These are phyloP conservation scores for Salvia sclarea DNA, from an alignment of 305 asterid species.

Conservation along the genomic window DNA sequence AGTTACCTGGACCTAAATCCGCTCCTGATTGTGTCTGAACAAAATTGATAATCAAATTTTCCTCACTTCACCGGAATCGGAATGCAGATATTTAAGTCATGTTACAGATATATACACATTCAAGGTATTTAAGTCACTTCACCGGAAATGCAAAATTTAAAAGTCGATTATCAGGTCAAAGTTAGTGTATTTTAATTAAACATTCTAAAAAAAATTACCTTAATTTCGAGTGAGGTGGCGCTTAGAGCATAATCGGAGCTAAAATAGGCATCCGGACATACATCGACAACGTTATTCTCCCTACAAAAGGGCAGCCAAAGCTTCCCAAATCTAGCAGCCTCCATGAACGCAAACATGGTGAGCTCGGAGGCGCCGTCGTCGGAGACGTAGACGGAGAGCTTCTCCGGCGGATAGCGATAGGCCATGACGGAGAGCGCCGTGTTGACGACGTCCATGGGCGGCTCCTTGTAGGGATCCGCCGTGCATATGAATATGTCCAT, in stretches of 20 bases:
- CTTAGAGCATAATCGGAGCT: constrained; percentile 35
- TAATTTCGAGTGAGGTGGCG: constrained; percentile 37
- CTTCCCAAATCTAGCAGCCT: constrained; percentile 68
- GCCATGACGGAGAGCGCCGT: constrained; percentile 88
- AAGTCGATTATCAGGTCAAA: too few species aligned
- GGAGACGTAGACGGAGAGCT: constrained; percentile 72
- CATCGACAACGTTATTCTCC: constrained; percentile 49
- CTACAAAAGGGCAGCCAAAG: constrained; percentile 72
- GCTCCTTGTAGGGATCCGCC: constrained; percentile 85
- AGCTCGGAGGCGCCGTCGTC: constrained; percentile 88
- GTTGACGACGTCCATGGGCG: constrained; percentile 64
- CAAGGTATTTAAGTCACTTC: too few species aligned
- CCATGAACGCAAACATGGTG: constrained; percentile 76
- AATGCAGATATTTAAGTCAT: too few species aligned
- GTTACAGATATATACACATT: too few species aligned
- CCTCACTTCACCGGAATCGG: too few species aligned
- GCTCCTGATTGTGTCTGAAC: too few species aligned
- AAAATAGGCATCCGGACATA: constrained; percentile 63
- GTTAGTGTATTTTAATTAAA: too few species aligned
- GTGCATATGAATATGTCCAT: constrained; percentile 81
- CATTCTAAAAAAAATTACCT: constrained; percentile 39
- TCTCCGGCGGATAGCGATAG: constrained; percentile 72
- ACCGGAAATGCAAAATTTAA: too few species aligned
- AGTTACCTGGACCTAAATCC: too few species aligned
- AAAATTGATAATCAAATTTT: too few species aligned